Percentiles rank a stretch among this genome's conserved stretches.
These are phyloP conservation scores for Lithocarpus polystachyus DNA, from an alignment of 306 rosid species.

Conservation along the genomic window DNA sequence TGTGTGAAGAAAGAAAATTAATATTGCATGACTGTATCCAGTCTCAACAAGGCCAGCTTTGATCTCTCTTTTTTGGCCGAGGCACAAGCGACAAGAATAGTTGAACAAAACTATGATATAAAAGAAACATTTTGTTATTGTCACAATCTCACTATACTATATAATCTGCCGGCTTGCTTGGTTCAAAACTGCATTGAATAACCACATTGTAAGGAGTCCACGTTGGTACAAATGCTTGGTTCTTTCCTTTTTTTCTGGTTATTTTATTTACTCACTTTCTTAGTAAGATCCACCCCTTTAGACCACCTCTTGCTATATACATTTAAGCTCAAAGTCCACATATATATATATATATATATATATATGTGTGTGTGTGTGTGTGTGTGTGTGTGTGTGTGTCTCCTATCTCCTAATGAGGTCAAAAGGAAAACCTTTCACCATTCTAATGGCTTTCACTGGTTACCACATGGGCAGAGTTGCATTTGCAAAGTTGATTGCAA, in stretches of 20 bases:
- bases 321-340: not conserved
- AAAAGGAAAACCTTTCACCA: not conserved
- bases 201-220: not conserved
- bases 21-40: not conserved
- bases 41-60: not conserved
- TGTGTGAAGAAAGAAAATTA: not conserved
- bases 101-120: constrained; percentile 19
- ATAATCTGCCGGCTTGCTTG: constrained; percentile 13
- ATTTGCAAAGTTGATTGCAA: not conserved
- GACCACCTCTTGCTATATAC: not conserved
- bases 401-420: constrained; percentile 3
- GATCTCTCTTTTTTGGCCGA: not conserved
- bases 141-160: too few relatives aligned
- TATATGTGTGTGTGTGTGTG: too few relatives aligned
- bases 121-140: too few relatives aligned
- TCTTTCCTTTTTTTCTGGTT: not conserved
- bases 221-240: not conserved
- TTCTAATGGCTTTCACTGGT: constrained; percentile 26
- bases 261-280: constrained; percentile 11
- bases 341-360: not conserved
- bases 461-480: not conserved
- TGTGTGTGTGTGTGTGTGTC: too few relatives aligned
- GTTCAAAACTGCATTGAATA: too few relatives aligned
- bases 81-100: not conserved
- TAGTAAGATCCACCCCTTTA: constrained; percentile 17